Base-by-base conservation (phyloP, 2,329 filamentous ascomycete genomes). In the Elsinoe australis region DNA sequence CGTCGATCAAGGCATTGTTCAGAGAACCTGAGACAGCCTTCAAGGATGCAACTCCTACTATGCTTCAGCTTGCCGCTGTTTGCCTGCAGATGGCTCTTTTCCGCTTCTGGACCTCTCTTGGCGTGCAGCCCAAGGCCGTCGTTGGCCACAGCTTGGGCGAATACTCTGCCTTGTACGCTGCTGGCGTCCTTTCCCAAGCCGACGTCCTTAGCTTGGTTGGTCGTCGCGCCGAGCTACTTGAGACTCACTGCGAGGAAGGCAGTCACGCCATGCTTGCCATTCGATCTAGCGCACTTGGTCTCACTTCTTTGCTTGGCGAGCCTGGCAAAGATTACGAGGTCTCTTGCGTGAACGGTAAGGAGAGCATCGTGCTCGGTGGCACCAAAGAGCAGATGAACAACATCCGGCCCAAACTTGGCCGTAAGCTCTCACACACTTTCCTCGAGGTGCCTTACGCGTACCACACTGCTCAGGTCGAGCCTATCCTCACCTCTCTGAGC, bases 21-120 rank as follows among this genome's bases (percentile, higher is more conserved):
- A 10, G 28, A 18, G 39, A 44, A 12, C 21, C 39, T 32, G 24
- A 21, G n/a, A n/a, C n/a, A 17, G 39, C 39, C 17, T 44, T 28
- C 26, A n/a, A 17, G 14, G 28, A 17, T 10, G 39, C 39, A 6
- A 44, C 39, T 8, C 44, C 58, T 19, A 50, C 56, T 3, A 47
- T 55, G n/a, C 53, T 55, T 9, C 71, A 74, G 38, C 58, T 74
- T 1, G 68, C 65, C 2, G 53, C 60, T 2, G 58, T 65, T 2
- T 66, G 59, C 44, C 45, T 68, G 1, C 58, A 74, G 52, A 70
- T 75, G 39, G 68, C 67, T 12, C 54, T 71, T 9, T 32, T 52
- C 5, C 47, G 52, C n/a, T 51, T 56, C 24, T 57, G 53, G 55
- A 41, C 26, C 0, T 59, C 60, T 1, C 54, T 67, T 2, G 59